A percentile compares a stretch with the other conserved stretches of the same genome.
Evolutionary conservation across 129 eudicot species (phyloP).

Genomic region (Dittrichia graveolens): DNA sequence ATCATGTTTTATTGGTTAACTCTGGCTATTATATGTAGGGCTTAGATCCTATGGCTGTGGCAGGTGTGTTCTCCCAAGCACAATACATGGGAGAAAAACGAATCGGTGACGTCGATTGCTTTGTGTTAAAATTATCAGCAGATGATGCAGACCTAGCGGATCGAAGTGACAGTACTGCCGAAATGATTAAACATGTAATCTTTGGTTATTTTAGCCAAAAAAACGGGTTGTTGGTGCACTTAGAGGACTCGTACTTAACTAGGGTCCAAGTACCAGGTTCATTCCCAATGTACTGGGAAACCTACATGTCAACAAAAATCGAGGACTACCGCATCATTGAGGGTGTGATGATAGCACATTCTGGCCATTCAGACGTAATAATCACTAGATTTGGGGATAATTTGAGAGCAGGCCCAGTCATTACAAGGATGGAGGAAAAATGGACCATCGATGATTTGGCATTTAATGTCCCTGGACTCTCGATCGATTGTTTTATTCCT

Average conservation of each 20-base stretch:
- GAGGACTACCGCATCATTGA: conserved; percentile 78
- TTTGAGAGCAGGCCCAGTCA: conserved; percentile 64
- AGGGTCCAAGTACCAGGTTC: conserved; percentile 88
- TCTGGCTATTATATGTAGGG: conserved; percentile 52
- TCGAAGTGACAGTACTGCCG: conserved; percentile 88
- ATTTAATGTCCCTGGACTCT: conserved; percentile 92
- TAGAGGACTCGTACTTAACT: conserved; percentile 92
- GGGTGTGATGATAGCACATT: conserved; percentile 84
- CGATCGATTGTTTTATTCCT: conserved; percentile 80
- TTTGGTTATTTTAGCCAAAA: conserved; percentile 94
- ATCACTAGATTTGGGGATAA: conserved; percentile 89
- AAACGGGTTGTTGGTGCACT: conserved; percentile 68
- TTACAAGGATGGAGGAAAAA: conserved; percentile 84
- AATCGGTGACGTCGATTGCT: conserved; percentile 60
- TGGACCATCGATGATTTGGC: conserved; percentile 89
- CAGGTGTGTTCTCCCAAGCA: conserved; percentile 71
- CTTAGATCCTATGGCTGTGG: conserved; percentile 79
- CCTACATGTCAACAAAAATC: conserved; percentile 79
- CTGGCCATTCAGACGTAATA: conserved; percentile 76
- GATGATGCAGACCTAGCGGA: conserved; percentile 76
- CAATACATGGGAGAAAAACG: conserved; percentile 92
- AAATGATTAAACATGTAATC: conserved; percentile 89
- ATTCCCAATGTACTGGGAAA: conserved; percentile 89
- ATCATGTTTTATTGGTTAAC: conserved; percentile 26
- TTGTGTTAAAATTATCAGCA: conserved; percentile 77